These are phyloP conservation scores for Geranium rotundifolium DNA, from an alignment of 345 rosid species.

Conservation along the genomic window DNA sequence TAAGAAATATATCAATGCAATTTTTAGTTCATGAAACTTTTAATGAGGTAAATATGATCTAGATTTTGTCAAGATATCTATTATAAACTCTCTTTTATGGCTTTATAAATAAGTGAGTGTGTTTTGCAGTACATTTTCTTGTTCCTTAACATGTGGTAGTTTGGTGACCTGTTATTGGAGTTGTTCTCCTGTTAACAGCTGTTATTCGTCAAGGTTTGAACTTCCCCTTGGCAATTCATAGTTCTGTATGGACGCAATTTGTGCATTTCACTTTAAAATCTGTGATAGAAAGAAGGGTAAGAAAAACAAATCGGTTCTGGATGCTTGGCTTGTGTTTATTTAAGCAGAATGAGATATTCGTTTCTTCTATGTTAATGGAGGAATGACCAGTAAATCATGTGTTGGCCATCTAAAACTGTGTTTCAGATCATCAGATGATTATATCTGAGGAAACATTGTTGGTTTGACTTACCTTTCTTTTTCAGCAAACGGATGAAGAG, in stretches of 20 bases:
- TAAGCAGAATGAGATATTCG: background rate
- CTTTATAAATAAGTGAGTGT: background rate
- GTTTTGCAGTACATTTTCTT: background rate
- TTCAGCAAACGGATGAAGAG: conserved; percentile 92
- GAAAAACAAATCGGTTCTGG: conserved; percentile 2
- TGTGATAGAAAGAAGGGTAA: background rate
- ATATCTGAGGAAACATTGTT: background rate
- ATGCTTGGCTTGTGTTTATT: too few relatives aligned
- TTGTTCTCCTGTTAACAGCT: conserved; percentile 16
- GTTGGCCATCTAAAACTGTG: background rate
- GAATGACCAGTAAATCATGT: background rate
- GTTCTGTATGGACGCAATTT: conserved; percentile 14
- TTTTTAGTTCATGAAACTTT: background rate
- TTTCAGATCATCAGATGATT: background rate
- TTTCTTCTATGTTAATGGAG: background rate
- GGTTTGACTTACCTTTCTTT: conserved; percentile 16
- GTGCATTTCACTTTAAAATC: conserved; percentile 10
- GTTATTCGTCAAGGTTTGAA: conserved; percentile 18
- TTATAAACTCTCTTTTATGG: too few relatives aligned
- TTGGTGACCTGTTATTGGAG: conserved; percentile 12
- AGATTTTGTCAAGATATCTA: too few relatives aligned
- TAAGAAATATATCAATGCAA: background rate
- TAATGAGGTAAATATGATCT: too few relatives aligned
- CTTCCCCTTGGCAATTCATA: conserved; percentile 11
- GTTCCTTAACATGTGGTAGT: conserved; percentile 26